These are phyloP conservation scores for Penicillium psychrosexuale DNA, from an alignment of 2,329 filamentous ascomycete species.

Conservation along the genomic window DNA sequence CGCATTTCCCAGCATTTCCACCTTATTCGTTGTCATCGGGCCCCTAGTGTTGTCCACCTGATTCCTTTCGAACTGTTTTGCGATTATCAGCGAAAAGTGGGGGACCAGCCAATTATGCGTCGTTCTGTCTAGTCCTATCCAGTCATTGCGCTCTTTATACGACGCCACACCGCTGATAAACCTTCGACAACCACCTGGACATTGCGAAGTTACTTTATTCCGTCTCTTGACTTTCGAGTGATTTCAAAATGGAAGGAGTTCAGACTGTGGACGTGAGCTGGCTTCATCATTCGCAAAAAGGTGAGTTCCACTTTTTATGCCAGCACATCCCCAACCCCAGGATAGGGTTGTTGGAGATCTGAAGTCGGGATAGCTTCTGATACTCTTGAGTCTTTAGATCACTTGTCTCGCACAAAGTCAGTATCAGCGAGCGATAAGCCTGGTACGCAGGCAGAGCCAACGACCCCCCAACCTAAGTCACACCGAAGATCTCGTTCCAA, in stretches of 20 bases:
- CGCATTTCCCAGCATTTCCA: neutral
- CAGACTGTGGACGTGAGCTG: conserved; percentile 85
- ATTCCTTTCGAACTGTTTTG: conserved; percentile 8
- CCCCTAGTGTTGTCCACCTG: conserved; percentile 6
- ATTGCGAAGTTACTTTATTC: neutral
- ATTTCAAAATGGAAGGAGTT: conserved; percentile 67
- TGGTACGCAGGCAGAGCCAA: conserved; percentile 21
- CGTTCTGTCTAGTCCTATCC: conserved; percentile 21
- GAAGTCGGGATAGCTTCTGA: conserved; percentile 9
- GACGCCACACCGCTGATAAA: conserved; percentile 21
- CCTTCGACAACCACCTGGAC: neutral
- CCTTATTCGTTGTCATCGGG: neutral
- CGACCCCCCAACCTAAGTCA: conserved; percentile 14
- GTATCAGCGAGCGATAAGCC: conserved; percentile 35
- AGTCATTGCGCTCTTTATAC: conserved; percentile 19
- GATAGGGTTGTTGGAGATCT: neutral
- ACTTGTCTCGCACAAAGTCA: conserved; percentile 38
- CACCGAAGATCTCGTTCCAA: conserved; percentile 26
- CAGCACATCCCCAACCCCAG: neutral
- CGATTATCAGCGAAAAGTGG: conserved; percentile 16
- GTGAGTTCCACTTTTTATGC: conserved; percentile 48
- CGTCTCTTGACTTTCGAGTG: neutral
- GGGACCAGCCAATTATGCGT: conserved; percentile 25
- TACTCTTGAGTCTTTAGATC: conserved; percentile 21
- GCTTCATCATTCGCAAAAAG: conserved; percentile 82